Percentiles rank a stretch among this genome's conserved stretches.
These are phyloP conservation scores for Claviceps purpurea DNA, from an alignment of 2,329 filamentous ascomycete genomes.

Conservation along the genomic window DNA sequence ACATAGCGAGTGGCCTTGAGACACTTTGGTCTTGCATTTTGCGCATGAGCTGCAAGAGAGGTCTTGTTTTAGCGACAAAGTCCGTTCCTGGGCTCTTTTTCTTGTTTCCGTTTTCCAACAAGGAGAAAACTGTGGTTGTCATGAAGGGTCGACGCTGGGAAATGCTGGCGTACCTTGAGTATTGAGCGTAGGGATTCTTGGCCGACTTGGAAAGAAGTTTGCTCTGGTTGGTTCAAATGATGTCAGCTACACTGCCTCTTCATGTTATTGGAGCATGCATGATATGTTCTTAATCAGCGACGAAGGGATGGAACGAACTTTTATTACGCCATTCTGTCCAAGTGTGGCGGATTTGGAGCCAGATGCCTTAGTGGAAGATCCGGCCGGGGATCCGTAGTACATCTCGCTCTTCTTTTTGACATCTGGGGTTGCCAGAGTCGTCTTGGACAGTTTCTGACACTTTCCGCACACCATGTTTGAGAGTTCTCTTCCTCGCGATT, in stretches of 20 bases:
- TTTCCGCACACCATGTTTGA: constrained; percentile 47
- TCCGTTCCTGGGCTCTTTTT: not conserved
- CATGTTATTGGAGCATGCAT: no score
- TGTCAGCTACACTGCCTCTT: not conserved
- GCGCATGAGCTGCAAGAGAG: constrained; percentile 34
- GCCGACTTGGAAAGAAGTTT: constrained; percentile 51
- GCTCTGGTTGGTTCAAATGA: constrained; percentile 27
- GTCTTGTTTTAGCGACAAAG: not conserved
- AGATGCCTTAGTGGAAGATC: constrained; percentile 21
- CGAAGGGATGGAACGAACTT: constrained; percentile 24
- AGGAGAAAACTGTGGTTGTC: not conserved
- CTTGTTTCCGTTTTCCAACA: not conserved
- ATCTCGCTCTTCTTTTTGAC: constrained; percentile 57
- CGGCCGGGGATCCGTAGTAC: constrained; percentile 46
- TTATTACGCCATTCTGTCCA: constrained; percentile 44
- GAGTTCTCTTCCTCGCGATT: not conserved
- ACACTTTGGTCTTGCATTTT: constrained; percentile 50
- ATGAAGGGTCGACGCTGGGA: not conserved
- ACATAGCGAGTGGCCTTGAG: constrained; percentile 46
- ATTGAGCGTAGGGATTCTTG: constrained; percentile 53
- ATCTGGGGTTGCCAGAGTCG: constrained; percentile 44
- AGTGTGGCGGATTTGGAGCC: constrained; percentile 37
- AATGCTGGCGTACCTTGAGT: constrained; percentile 25
- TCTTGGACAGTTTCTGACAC: constrained; percentile 49
- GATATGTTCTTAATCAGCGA: not conserved